Evolutionary conservation across 2,329 filamentous ascomycete species (phyloP), one percentile per base, ranked within the genome.

Genomic region (Alternaria viburni): DNA sequence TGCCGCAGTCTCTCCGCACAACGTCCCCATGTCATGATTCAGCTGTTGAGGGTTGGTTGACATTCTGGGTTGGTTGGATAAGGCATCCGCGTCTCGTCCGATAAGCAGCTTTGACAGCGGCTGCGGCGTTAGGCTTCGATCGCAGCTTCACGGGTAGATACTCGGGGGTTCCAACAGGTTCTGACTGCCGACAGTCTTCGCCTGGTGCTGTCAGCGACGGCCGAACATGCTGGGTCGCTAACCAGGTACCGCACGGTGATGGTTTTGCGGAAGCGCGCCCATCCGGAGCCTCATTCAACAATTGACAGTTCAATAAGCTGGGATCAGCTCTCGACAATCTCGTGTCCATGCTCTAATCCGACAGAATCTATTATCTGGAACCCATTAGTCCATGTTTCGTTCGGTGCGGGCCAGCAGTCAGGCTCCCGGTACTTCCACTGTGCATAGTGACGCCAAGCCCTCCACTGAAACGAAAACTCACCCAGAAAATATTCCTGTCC

Each of bases 1-100:
- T 44, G 52, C 52, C 23, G 58, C 44, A 50, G 47, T 57, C 55
- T 23, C 45, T 36, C 44, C 46, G 45, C 45, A 28, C 28, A 57
- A 30, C 21, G 28, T 12, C 45, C 17, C 44, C 44, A 41, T 47
- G 30, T 43, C 17, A 36, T 23, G 19, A 32, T 47, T 44, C 32
- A 44, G 45, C 43, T 45, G 17, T 21, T 30, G 5, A 19, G 15
- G 23, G 28, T 26, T 54, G 32, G 32, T 44, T 45, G 30, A 32
- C 30, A 15, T 36, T 46, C 41, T 50, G 17, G 23, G 13, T 26
- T 50, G 17, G 15, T 25, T 36, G 23, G 23, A n/a, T 50, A 28
- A 50, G 58, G 32, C 25, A 15, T 30, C 52, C 28, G 54, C 50
- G 45, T 44, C 32, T 61, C 19, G 45, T 61, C 52, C 32, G 32